phyloP scores from a whole-genome alignment of 2,329 filamentous ascomycete species.

The Aspergillus proliferans region DNA sequence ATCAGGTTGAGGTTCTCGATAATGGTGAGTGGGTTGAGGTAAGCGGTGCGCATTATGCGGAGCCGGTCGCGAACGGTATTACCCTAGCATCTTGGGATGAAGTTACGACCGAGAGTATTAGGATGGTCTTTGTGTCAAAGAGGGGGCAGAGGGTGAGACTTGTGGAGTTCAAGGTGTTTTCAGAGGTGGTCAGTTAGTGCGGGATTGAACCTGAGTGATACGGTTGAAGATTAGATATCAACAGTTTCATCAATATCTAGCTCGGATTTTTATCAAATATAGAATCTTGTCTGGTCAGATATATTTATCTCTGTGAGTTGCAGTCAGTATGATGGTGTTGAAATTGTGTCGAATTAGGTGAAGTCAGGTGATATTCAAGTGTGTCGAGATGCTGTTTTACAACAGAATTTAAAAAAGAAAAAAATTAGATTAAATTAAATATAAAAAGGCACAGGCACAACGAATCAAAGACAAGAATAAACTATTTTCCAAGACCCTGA shows the following conservation, averaged over 20 bases:
- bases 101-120: conserved; percentile 3
- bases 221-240: no score
- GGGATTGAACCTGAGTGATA: no score
- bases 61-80: conserved; percentile 12
- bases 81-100: conserved; percentile 10
- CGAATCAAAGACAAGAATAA: background rate
- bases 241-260: no score
- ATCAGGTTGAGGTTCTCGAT: conserved; percentile 7
- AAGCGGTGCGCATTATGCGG: conserved; percentile 3
- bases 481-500: no score
- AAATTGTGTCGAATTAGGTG: no score
- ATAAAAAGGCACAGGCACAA: background rate
- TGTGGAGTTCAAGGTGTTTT: conserved; percentile 13
- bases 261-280: no score
- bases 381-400: no score
- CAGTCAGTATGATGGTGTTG: no score
- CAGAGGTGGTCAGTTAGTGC: background rate
- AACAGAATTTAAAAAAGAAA: no score
- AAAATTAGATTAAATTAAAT: background rate
- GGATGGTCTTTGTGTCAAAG: conserved; percentile 10
- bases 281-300: no score
- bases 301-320: no score
- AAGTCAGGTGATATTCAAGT: no score
- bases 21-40: conserved; percentile 10
- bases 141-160: conserved; percentile 9